phyloP scores from a whole-genome alignment of 768 basidiomycete species.

The Amanita brunnescens region DNA sequence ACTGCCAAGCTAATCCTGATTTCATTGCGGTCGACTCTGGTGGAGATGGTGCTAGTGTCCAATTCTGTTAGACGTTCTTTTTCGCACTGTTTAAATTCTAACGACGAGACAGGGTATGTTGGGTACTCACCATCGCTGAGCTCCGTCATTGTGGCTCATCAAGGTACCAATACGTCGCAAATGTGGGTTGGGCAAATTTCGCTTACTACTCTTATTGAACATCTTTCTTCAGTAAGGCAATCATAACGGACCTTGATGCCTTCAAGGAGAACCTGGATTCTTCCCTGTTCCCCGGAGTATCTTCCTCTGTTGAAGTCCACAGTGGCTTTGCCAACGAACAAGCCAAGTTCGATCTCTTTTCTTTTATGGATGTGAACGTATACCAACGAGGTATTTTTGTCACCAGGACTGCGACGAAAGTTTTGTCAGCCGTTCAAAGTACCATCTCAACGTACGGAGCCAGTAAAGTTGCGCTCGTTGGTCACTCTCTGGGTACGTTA shows the following conservation, averaged over 20 bases:
- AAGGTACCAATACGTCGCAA: conserved; percentile 31
- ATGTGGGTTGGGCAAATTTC: conserved; percentile 19
- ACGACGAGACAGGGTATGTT: conserved; percentile 13
- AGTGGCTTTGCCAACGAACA: conserved; percentile 36
- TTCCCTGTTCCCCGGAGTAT: conserved; percentile 38
- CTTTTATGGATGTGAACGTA: neutral
- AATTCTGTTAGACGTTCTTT: conserved; percentile 27
- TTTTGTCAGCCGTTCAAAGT: conserved; percentile 32
- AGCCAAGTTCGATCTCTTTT: conserved; percentile 21
- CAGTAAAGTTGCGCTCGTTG: conserved; percentile 33
- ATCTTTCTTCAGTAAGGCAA: conserved; percentile 21
- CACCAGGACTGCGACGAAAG: conserved; percentile 29
- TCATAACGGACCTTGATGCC: conserved; percentile 29
- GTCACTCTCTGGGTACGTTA: conserved; percentile 33
- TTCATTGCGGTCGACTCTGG: conserved; percentile 38
- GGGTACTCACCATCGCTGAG: conserved; percentile 24
- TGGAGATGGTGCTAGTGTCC: conserved; percentile 29
- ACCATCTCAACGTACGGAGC: conserved; percentile 27
- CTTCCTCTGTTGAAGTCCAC: conserved; percentile 34
- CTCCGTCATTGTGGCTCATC: conserved; percentile 33
- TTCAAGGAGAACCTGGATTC: conserved; percentile 24
- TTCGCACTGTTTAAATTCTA: neutral
- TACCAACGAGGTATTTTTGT: neutral
- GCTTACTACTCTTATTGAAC: neutral
- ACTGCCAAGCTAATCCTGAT: conserved; percentile 30